A percentile compares a stretch with the other conserved stretches of the same genome.
Evolutionary conservation across 306 rosid species (phyloP).

Genomic region (Cucumis cinereus): DNA sequence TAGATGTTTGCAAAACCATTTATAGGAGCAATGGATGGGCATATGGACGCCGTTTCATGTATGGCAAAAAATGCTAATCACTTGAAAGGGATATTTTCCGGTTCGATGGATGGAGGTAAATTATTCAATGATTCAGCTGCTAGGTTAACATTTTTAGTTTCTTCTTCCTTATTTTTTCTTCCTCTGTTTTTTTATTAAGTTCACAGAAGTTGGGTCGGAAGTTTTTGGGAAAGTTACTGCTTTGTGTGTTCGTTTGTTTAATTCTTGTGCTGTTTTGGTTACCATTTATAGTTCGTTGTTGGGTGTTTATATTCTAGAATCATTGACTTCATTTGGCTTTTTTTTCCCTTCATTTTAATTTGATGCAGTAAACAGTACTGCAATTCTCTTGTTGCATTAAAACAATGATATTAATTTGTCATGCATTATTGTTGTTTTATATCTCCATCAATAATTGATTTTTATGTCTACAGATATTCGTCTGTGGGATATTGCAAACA

Average conservation of each 20-base stretch:
- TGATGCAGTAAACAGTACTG: background rate
- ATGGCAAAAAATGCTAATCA: conserved; percentile 81
- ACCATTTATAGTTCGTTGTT: background rate
- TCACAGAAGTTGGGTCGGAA: background rate
- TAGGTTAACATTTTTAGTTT: background rate
- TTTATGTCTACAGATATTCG: conserved; percentile 61
- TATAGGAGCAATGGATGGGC: conserved; percentile 93
- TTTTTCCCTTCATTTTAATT: background rate
- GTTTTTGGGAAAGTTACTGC: background rate
- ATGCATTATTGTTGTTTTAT: background rate
- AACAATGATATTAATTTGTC: background rate
- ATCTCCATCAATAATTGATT: background rate
- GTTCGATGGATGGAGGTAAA: conserved; percentile 97
- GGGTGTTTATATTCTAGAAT: background rate
- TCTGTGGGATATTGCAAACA: conserved; percentile 77
- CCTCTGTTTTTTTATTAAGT: background rate
- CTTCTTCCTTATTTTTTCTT: background rate
- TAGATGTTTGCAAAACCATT: conserved; percentile 94
- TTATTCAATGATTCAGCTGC: background rate
- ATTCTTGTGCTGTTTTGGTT: background rate
- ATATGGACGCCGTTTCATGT: conserved; percentile 67
- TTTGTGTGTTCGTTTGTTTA: background rate
- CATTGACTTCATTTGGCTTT: background rate
- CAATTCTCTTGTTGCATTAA: background rate
- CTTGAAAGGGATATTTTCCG: conserved; percentile 75